phyloP scores from a whole-genome alignment of 306 rosid genomes.

The Cajanus cajan region DNA sequence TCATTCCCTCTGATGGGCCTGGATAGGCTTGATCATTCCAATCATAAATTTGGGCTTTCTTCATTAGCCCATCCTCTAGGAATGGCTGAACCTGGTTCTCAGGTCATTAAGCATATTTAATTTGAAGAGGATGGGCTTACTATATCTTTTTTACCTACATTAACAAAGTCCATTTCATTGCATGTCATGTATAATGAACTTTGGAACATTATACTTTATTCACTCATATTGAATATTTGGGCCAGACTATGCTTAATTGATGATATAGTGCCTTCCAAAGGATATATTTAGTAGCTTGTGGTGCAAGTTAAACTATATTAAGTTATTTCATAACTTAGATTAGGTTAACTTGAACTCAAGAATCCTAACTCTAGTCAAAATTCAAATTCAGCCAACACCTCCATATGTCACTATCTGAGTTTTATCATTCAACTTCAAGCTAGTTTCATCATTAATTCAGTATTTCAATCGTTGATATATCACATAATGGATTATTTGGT shows the following conservation, averaged over 20 bases:
- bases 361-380: no score
- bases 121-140: background rate
- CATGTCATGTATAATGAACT: background rate
- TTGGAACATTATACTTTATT: background rate
- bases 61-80: background rate
- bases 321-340: no score
- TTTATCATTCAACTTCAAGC: no score
- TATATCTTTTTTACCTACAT: background rate
- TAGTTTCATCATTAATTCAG: background rate
- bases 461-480: background rate
- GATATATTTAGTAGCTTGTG: no score
- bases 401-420: no score
- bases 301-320: no score
- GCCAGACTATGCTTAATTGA: background rate
- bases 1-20: background rate
- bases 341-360: no score
- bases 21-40: background rate
- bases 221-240: background rate
- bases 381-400: no score
- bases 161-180: background rate
- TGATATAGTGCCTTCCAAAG: no score
- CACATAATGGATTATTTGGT: background rate
- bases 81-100: constrained; percentile 13
- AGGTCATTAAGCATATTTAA: background rate
- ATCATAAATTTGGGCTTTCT: background rate